Base-by-base conservation (phyloP, 139 green algal species). In the Micromonas commoda region DNA sequence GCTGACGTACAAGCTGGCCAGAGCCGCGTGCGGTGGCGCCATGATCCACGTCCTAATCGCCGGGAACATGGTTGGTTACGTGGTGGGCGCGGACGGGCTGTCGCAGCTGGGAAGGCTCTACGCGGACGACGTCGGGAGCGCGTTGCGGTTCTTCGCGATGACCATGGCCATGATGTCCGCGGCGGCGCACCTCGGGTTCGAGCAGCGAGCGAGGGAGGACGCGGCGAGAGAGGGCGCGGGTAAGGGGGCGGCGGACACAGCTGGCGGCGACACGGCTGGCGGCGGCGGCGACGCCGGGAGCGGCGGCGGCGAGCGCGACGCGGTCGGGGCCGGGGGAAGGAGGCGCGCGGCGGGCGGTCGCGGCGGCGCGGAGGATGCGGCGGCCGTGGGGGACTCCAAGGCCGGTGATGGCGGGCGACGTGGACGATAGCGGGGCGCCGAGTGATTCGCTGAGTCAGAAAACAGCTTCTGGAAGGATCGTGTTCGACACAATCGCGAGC, bases 31-130 rank as follows among this genome's bases (percentile, higher is more conserved):
- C 3, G 91, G 82, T 0, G 74, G 87, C 1, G 2, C 80, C 31
- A 94, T 93, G 71, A 86, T 95, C 35, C n/a, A 89, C 54, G 77
- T 84, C 4, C 84, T 97, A 31, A 96, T 97, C 85, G 65, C 77
- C 0, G 90, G 72, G 34, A 97, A 97, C 75, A 80, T 97, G 77
- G 86, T 90, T 23, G 76, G 78, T 53, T 82, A 80, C 39, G 81
- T 68, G 3, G n/a, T 80, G 20, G 72, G 81, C 61, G 24, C 57
- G 39, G 51, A 76, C 34, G 77, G 35, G 3, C 45, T 52, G 35
- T 3, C 13, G 6, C 32, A 35, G 13, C 23, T 33, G 32, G 45
- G 9, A 16, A 9, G 45, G 9, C 9, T 16, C 9, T 57, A 57
- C 45, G 45, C 45, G 45, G 45, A 57, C 16, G 45, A 16, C 9